Conservation (phyloP, 2,329 filamentous ascomycete genomes). For the Trichoderma endophyticum region DNA sequence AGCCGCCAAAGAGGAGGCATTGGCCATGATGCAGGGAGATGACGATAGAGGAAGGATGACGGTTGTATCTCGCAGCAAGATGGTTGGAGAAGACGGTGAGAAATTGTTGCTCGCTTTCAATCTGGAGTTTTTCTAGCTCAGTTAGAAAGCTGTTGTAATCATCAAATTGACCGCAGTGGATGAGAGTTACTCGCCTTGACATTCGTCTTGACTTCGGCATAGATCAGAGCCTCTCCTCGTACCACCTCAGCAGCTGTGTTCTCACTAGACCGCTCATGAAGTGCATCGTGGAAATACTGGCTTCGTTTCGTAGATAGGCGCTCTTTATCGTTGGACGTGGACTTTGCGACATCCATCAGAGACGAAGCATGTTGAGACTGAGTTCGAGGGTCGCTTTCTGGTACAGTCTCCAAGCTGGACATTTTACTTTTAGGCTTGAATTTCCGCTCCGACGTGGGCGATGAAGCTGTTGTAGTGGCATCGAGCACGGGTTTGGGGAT, state of each 20-base stretch:
- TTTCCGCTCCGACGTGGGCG: conserved; percentile 21
- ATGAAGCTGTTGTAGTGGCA: neutral
- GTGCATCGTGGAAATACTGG: conserved; percentile 44
- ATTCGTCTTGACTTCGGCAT: conserved; percentile 47
- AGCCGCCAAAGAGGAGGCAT: conserved; percentile 71
- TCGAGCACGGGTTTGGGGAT: neutral
- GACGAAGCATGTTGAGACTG: neutral
- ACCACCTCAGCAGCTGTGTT: conserved; percentile 41
- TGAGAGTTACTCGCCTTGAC: conserved; percentile 23
- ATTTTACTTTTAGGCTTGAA: conserved; percentile 21
- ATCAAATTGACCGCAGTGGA: neutral
- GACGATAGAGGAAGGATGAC: conserved; percentile 69
- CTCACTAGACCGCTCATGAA: conserved; percentile 33
- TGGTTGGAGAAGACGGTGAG: conserved; percentile 70
- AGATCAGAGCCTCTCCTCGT: conserved; percentile 54
- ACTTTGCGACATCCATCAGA: neutral
- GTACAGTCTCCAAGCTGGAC: conserved; percentile 30
- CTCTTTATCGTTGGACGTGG: neutral
- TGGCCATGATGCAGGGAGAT: conserved; percentile 73
- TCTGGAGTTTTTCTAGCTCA: conserved; percentile 40
- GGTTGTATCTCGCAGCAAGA: conserved; percentile 71
- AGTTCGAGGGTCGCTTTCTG: conserved; percentile 26
- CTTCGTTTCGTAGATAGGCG: conserved; percentile 21
- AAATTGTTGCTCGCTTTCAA: conserved; percentile 72
- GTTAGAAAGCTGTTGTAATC: neutral